Percentiles rank a stretch among this genome's conserved stretches.
phyloP scores from a whole-genome alignment of 2,329 filamentous ascomycete genomes.

The Akanthomyces dipterigenus region DNA sequence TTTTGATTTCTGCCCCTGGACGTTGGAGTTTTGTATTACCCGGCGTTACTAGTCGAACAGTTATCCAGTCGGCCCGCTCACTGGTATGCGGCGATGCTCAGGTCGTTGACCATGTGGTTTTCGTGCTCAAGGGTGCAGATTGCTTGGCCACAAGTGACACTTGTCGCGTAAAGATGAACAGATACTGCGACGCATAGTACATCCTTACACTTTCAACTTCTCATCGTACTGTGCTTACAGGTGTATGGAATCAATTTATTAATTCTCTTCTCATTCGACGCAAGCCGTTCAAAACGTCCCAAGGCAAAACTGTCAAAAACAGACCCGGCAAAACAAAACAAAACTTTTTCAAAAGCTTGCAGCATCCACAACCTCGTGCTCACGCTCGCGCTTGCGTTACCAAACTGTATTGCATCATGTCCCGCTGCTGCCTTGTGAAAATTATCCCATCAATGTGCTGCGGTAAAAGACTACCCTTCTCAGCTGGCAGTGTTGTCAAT shows the following conservation, averaged over 20 bases:
- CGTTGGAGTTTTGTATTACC: no score
- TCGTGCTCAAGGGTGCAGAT: background rate
- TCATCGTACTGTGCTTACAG: background rate
- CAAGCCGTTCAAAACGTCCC: background rate
- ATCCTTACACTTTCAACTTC: background rate
- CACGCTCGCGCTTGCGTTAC: background rate
- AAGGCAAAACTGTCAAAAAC: background rate
- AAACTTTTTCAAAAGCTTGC: background rate
- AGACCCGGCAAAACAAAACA: background rate
- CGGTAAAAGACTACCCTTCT: background rate
- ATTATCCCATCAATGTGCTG: no score
- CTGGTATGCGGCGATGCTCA: background rate
- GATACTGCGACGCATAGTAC: no score
- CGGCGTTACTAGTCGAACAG: no score
- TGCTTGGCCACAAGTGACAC: background rate
- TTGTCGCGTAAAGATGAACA: no score
- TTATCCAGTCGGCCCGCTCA: background rate
- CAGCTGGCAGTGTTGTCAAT: constrained; percentile 42
- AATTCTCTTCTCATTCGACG: background rate
- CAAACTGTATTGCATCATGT: background rate
- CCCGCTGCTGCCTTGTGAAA: background rate
- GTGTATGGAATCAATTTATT: background rate
- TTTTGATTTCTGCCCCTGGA: no score
- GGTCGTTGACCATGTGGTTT: background rate
- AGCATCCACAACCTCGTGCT: background rate